These are phyloP conservation scores for Zancudomyces culisetae DNA, from an alignment of 371 early-diverging fungal genomes.

Conservation along the genomic window DNA sequence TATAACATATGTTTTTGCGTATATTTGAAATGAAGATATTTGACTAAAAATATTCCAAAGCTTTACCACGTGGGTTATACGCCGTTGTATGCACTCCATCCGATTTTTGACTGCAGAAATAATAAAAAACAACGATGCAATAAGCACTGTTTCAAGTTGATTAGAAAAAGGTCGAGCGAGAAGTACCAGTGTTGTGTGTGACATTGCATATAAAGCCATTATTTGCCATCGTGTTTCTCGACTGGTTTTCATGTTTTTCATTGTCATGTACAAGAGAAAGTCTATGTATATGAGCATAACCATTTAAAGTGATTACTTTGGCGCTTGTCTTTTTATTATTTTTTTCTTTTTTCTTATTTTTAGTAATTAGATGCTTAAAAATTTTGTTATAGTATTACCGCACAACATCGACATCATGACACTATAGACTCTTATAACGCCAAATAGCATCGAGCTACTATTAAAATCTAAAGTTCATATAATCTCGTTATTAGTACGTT, in stretches of 20 bases:
- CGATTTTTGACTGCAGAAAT: neutral
- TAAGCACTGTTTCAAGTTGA: neutral
- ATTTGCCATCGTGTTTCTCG: neutral
- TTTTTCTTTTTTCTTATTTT: too few species aligned
- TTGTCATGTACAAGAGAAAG: neutral
- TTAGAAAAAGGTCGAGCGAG: neutral
- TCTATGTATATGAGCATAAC: too few species aligned
- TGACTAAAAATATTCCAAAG: neutral
- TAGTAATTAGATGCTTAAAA: too few species aligned
- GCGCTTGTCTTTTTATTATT: too few species aligned
- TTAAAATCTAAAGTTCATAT: too few species aligned
- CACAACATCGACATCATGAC: too few species aligned
- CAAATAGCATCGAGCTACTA: too few species aligned
- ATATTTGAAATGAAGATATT: neutral
- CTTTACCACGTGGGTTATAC: neutral
- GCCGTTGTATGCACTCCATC: neutral
- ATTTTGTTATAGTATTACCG: too few species aligned
- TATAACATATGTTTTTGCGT: neutral
- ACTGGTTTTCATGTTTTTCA: neutral
- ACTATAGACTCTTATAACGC: too few species aligned
- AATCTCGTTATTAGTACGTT: too few species aligned
- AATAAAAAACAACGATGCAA: neutral
- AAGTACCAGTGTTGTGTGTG: neutral
- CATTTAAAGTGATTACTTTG: too few species aligned
- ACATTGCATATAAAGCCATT: neutral